Conservation (phyloP, 2,329 filamentous ascomycete species). For the Ophiocordyceps australis region DNA sequence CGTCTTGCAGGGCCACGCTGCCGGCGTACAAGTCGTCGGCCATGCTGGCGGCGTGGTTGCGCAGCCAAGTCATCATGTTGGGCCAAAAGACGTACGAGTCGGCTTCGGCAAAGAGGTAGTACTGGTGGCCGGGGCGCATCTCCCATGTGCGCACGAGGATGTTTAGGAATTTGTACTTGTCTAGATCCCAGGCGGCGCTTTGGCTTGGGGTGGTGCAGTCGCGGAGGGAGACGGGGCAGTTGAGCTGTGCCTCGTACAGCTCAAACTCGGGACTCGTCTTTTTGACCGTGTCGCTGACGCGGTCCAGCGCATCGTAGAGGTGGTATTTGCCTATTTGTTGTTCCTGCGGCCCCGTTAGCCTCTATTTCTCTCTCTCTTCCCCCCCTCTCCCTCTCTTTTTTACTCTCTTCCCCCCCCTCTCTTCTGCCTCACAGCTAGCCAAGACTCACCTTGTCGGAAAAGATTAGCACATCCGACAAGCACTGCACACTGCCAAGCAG, state of each 20-base stretch:
- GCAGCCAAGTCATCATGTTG: conserved; percentile 31
- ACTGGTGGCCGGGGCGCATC: conserved; percentile 31
- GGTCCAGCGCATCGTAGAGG: conserved; percentile 21
- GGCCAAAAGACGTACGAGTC: conserved; percentile 39
- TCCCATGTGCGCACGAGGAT: conserved; percentile 37
- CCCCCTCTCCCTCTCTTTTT: no score
- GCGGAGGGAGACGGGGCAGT: conserved; percentile 26
- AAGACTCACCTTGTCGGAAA: conserved; percentile 27
- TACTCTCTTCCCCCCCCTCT: no score
- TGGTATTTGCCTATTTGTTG: conserved; percentile 28
- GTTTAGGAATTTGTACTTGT: conserved; percentile 44
- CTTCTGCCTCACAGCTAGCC: not conserved
- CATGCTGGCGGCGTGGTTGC: conserved; percentile 17
- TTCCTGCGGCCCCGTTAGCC: conserved; percentile 13
- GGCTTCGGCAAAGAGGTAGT: conserved; percentile 42
- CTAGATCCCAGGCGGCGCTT: conserved; percentile 29
- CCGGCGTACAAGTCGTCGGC: conserved; percentile 26
- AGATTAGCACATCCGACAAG: conserved; percentile 35
- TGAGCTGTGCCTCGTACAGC: conserved; percentile 23
- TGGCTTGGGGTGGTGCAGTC: conserved; percentile 18
- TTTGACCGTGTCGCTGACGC: conserved; percentile 17
- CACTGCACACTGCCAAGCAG: conserved; percentile 34
- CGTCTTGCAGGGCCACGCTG: conserved; percentile 26
- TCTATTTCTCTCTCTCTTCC: no score
- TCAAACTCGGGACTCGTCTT: conserved; percentile 23